Evolutionary conservation across 2,329 filamentous ascomycete species (phyloP), one percentile per base, ranked within the genome.

Genomic region (Pleomassaria siparia): DNA sequence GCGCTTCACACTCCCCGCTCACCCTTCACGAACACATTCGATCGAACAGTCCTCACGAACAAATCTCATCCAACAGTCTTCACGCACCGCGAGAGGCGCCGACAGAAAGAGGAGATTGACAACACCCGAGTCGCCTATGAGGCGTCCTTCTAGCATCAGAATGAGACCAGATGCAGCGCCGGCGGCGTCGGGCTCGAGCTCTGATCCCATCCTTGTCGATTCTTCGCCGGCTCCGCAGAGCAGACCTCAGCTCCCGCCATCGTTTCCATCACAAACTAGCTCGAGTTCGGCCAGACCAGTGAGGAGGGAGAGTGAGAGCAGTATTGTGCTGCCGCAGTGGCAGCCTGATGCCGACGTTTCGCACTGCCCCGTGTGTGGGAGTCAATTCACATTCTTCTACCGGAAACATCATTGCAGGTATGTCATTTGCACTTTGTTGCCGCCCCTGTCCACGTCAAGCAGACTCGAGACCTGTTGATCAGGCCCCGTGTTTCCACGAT

Each of bases 351-450:
- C 81, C 3, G 90, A 95, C 58, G 90, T 89, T 10, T 83, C 84
- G 1, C 80, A 84, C 52, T 97, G 92, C 67, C 89, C 91, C 2
- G 95, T 96, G 48, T 97, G 92, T 66, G 76, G 78, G 43, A 82
- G 81, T 0, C 82, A 85, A 40, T 97, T 97, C 65, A 88, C 83
- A 66, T 87, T 95, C 59, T 89, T 90, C 74, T 85, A 89, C 64
- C 81, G 92, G 53, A 95, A 95, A 67, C 92, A 97, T 73, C 92
- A 97, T 67, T 97, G 92, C 78, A 83, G 91, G 81, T 87, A 75
- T 40, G 81, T 49, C 1, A 20, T 12, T 40, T 13, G 15, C 13
- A 30, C 29, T 5, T n/a, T n/a, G n/a, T n/a, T n/a, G n/a, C n/a
- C n/a, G n/a, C n/a, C n/a, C n/a, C n/a, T n/a, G n/a, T n/a, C n/a